Evolutionary conservation across 805 yeast genomes (phyloP).

Genomic region (Geotrichum ghanense): DNA sequence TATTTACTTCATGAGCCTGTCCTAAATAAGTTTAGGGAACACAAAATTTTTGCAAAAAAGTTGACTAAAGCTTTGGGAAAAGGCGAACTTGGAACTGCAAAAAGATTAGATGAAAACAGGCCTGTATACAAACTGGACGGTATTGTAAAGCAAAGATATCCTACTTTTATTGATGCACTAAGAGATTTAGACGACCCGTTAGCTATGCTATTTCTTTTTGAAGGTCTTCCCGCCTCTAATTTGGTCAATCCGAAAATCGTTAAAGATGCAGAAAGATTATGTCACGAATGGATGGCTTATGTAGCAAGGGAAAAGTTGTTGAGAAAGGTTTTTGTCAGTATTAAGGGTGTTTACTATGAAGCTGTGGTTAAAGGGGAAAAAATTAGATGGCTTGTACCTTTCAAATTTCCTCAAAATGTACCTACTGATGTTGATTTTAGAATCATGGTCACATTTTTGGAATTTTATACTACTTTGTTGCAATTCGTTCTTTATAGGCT

Average conservation of each 20-base stretch:
- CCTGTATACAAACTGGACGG: conserved; percentile 82
- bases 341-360: conserved; percentile 94
- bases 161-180: conserved; percentile 82
- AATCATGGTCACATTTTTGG: conserved; percentile 93
- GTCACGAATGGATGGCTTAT: conserved; percentile 93
- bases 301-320: conserved; percentile 75
- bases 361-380: conserved; percentile 87
- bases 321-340: conserved; percentile 86
- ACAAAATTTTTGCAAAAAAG: conserved; percentile 87
- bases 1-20: conserved; percentile 93
- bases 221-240: conserved; percentile 91
- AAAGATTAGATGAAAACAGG: conserved; percentile 66
- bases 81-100: conserved; percentile 85
- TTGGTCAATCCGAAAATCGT: conserved; percentile 69
- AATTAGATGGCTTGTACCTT: conserved; percentile 92
- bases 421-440: conserved; percentile 92
- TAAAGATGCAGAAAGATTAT: conserved; percentile 73
- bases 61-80: conserved; percentile 81
- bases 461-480: conserved; percentile 84
- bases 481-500: conserved; percentile 81
- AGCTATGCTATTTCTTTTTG: conserved; percentile 86
- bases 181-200: conserved; percentile 92
- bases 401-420: conserved; percentile 90
- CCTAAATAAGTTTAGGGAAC: conserved; percentile 82
- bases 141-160: conserved; percentile 89